Base-by-base conservation (phyloP, 306 rosid species). In the Senna tora region DNA sequence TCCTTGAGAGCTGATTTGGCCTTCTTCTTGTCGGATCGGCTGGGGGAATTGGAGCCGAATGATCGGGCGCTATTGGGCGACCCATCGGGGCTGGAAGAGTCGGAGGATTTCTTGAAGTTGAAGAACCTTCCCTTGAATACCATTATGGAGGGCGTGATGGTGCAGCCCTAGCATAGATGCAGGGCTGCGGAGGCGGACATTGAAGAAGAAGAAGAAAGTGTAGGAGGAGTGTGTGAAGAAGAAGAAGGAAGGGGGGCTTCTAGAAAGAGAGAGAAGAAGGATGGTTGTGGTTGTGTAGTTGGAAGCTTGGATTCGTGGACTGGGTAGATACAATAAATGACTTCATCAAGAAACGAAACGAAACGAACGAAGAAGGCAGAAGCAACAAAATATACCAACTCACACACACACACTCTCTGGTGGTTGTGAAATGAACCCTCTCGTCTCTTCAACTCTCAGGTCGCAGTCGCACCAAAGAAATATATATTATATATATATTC, bases 91-190 rank as follows among this genome's bases (percentile, higher is more conserved):
- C 89, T 93, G 42, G 98, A 87, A 56, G 98, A 83, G 74, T 89
- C 96, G 21, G 96, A 91, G 21, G 96, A 91, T 78, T 86, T 89
- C 84, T 89, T 94, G 61, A 92, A 87, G 69, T 93, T 91, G 84
- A 94, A 94, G 85, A 94, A 94, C 62, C 99, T 86, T 15, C 96
- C 97, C 62, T 86, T 94, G 87, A 94, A 94, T 58, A 91, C 99
- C 99, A 94, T 61, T 94, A 45, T 73, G 67, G 64, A 51, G 9
- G 9, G 25, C 7, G 25, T 1, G 21, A 49, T 25, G 75, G 22
- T 15, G 83, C 78, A 78, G 83, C 82, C 80, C 84, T 69, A 89
- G 83, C 90, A 66, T 75, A 72, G 60, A 36, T 65, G 82, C 81
- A 55, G 85, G 77, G 82, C 84, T 71, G 84, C 65, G 12, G 69